Evolutionary conservation across 495 filamentous ascomycete genomes (phyloP).

Genomic region (Podospora australis): DNA sequence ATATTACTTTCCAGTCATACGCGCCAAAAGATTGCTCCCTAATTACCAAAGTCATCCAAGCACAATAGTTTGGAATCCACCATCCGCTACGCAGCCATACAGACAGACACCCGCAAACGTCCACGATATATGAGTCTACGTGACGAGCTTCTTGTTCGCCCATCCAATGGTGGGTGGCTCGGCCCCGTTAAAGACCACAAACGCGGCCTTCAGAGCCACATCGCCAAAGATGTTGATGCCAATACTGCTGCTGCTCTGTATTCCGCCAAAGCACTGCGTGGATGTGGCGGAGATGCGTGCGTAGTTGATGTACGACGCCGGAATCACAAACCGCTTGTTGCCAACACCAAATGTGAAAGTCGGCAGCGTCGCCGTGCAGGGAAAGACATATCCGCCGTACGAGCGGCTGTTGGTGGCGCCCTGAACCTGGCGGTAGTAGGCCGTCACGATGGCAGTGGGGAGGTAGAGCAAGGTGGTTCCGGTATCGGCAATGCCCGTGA

Average conservation of each 20-base stretch:
- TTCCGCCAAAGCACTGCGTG: constrained; percentile 54
- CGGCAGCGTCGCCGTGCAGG: constrained; percentile 58
- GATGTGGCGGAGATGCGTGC: constrained; percentile 27
- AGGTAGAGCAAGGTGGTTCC: constrained; percentile 70
- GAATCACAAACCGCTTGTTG: constrained; percentile 44
- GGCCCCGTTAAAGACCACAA: constrained; percentile 57
- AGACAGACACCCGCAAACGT: too few species aligned
- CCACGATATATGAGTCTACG: too few species aligned
- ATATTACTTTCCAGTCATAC: too few species aligned
- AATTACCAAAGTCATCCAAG: too few species aligned
- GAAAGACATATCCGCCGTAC: constrained; percentile 64
- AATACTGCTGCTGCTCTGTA: constrained; percentile 57
- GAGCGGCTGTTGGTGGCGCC: constrained; percentile 42
- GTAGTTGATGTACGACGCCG: constrained; percentile 53
- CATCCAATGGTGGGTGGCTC: constrained; percentile 52
- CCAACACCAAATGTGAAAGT: constrained; percentile 56
- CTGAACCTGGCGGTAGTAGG: constrained; percentile 59
- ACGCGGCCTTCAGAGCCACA: constrained; percentile 74
- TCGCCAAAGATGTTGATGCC: constrained; percentile 72
- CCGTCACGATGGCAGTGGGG: constrained; percentile 46
- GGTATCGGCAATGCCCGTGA: constrained; percentile 59
- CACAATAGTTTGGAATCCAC: too few species aligned
- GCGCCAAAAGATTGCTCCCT: too few species aligned
- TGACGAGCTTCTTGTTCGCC: too few species aligned
- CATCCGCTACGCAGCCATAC: too few species aligned